Percentiles rank a stretch among this genome's conserved stretches.
Conservation (phyloP, 2,329 filamentous ascomycete species). For the Phaeosphaeriaceae sp. region DNA sequence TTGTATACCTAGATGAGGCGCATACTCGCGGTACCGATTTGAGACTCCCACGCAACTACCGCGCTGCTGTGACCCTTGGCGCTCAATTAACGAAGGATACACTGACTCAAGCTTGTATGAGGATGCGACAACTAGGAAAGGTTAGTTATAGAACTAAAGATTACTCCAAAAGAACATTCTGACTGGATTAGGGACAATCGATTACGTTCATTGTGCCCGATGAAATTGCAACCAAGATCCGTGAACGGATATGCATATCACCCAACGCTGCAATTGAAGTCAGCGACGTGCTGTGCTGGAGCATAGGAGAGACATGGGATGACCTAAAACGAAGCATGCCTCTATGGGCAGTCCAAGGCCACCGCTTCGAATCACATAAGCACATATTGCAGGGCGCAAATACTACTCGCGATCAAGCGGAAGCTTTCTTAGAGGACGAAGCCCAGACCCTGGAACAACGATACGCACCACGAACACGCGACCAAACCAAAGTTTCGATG, state of each 20-base stretch:
- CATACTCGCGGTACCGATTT: conserved; percentile 76
- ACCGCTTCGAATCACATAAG: conserved; percentile 55
- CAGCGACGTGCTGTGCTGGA: conserved; percentile 65
- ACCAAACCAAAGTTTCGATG: not conserved
- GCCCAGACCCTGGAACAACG: conserved; percentile 58
- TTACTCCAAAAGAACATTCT: no score
- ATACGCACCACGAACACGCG: conserved; percentile 53
- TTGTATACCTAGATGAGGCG: conserved; percentile 73
- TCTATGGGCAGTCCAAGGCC: conserved; percentile 67
- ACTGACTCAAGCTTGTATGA: conserved; percentile 64
- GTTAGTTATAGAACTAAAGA: no score
- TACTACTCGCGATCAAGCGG: conserved; percentile 38
- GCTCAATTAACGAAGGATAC: conserved; percentile 70
- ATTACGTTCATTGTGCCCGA: conserved; percentile 65
- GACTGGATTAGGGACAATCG: conserved; percentile 68
- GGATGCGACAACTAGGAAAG: conserved; percentile 43
- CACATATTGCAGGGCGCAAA: conserved; percentile 38
- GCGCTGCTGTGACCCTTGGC: conserved; percentile 72
- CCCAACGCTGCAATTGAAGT: conserved; percentile 50
- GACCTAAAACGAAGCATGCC: conserved; percentile 59
- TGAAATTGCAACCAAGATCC: conserved; percentile 66
- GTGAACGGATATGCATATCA: conserved; percentile 19
- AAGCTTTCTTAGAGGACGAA: conserved; percentile 63
- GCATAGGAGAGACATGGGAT: conserved; percentile 62
- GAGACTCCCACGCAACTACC: conserved; percentile 62